These are phyloP conservation scores for Striga hermonthica DNA, from an alignment of 305 asterid genomes.

Conservation along the genomic window DNA sequence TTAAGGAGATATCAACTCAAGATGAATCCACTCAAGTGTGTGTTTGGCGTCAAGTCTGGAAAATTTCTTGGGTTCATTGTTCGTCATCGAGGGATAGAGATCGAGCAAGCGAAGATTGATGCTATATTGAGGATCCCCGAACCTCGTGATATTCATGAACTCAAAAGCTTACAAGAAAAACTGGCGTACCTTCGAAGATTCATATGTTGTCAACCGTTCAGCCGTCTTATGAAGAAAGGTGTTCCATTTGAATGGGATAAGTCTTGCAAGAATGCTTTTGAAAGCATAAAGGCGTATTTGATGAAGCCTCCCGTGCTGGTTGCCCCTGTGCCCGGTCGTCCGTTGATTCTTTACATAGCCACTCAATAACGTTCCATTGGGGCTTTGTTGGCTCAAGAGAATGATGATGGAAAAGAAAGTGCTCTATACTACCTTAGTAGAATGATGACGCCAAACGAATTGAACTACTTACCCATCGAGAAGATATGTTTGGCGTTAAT, in stretches of 20 bases:
- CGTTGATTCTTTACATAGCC: neutral
- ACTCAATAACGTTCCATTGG: neutral
- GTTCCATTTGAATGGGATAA: neutral
- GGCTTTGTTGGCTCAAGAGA: neutral
- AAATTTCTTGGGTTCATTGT: conserved; percentile 5
- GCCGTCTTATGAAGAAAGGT: neutral
- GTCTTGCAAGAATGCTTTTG: neutral
- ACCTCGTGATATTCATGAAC: neutral
- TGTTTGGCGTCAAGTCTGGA: neutral
- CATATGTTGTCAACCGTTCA: neutral
- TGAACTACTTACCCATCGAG: too few species aligned
- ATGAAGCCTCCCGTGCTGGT: neutral
- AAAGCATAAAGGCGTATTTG: neutral
- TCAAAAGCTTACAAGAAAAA: conserved; percentile 20
- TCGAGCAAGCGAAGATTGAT: neutral
- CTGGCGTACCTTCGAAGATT: conserved; percentile 3
- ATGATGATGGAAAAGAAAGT: too few species aligned
- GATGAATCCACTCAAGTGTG: conserved; percentile 3
- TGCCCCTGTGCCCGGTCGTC: neutral
- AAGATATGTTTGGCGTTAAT: too few species aligned
- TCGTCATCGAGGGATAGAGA: neutral
- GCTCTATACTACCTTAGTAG: too few species aligned
- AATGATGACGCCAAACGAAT: too few species aligned
- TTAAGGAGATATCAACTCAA: neutral
- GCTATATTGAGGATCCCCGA: neutral